Conservation (phyloP, 495 filamentous ascomycete species). For the Cenococcum geophilum region DNA sequence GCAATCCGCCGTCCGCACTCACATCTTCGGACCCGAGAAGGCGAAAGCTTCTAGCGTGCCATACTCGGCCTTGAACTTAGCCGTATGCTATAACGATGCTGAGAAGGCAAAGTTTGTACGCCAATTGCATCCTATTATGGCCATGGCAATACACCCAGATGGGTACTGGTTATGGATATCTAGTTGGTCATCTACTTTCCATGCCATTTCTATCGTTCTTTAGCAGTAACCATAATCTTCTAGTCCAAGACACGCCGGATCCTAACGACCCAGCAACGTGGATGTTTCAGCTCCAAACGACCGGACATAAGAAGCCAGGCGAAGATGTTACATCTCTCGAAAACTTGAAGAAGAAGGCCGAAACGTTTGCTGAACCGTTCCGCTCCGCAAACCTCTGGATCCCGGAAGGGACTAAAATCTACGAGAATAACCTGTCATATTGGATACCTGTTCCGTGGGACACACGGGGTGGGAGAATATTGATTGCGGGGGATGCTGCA, state of each 20-base stretch:
- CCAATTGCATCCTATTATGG: conserved; percentile 31
- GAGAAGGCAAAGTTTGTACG: conserved; percentile 34
- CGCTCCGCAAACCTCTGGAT: conserved; percentile 42
- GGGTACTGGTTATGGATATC: conserved; percentile 24
- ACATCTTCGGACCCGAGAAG: conserved; percentile 21
- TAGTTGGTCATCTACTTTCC: conserved; percentile 1
- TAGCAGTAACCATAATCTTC: conserved; percentile 2
- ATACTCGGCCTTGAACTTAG: conserved; percentile 24
- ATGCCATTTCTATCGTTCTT: background rate
- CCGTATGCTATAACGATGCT: conserved; percentile 33
- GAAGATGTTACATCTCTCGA: conserved; percentile 35
- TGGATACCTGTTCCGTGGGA: conserved; percentile 46
- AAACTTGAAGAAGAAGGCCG: conserved; percentile 38
- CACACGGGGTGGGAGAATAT: conserved; percentile 44
- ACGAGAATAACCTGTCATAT: conserved; percentile 35
- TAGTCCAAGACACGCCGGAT: conserved; percentile 30
- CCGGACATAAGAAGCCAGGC: conserved; percentile 33
- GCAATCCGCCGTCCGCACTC: conserved; percentile 21
- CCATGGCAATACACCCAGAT: conserved; percentile 31
- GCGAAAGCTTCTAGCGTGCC: conserved; percentile 16
- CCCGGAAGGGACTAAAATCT: conserved; percentile 43
- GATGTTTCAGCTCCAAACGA: conserved; percentile 38
- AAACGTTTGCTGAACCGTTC: conserved; percentile 39
- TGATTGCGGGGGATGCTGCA: conserved; percentile 54
- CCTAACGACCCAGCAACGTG: conserved; percentile 37